A percentile compares a stretch with the other conserved stretches of the same genome.
Conservation (phyloP, 1,284 basidiomycete species). For the Ceratobasidium theobromae region DNA sequence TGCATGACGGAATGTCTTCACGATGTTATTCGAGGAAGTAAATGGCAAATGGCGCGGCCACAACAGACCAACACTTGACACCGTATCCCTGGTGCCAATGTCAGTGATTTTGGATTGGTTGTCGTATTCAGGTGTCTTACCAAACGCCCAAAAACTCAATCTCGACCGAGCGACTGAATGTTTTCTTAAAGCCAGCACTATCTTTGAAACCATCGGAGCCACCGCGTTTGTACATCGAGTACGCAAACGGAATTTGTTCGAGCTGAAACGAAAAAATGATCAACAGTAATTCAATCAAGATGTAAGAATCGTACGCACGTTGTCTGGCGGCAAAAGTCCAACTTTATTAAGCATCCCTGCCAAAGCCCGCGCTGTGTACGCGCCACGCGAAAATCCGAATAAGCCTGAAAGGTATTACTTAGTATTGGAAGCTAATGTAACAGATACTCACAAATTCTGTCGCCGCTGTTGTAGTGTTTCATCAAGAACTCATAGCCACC, state of each 20-base stretch:
- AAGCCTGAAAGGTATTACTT: conserved; percentile 15
- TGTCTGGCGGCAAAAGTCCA: conserved; percentile 39
- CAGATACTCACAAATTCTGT: conserved; percentile 35
- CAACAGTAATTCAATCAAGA: background rate
- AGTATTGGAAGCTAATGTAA: background rate
- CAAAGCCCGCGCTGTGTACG: conserved; percentile 43
- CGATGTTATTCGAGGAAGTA: conserved; percentile 35
- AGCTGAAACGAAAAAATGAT: background rate
- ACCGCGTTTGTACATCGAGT: conserved; percentile 32
- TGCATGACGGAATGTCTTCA: conserved; percentile 37
- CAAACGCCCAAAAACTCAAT: conserved; percentile 33
- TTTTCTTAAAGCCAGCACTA: conserved; percentile 22
- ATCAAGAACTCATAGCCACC: conserved; percentile 36
- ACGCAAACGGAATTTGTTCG: conserved; percentile 36
- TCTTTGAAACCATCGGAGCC: conserved; percentile 2
- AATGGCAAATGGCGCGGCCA: conserved; percentile 36
- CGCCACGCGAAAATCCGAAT: conserved; percentile 44
- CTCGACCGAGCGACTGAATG: conserved; percentile 27
- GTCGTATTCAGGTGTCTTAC: background rate
- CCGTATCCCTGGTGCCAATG: conserved; percentile 36
- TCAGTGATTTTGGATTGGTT: background rate
- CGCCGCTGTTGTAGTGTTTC: conserved; percentile 36
- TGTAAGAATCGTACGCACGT: conserved; percentile 14
- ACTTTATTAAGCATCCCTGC: conserved; percentile 42
- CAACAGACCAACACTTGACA: conserved; percentile 36